A percentile compares a stretch with the other conserved stretches of the same genome.
Conservation (phyloP, 202 grass and related monocot genomes). For the Brachypodium distachyon region DNA sequence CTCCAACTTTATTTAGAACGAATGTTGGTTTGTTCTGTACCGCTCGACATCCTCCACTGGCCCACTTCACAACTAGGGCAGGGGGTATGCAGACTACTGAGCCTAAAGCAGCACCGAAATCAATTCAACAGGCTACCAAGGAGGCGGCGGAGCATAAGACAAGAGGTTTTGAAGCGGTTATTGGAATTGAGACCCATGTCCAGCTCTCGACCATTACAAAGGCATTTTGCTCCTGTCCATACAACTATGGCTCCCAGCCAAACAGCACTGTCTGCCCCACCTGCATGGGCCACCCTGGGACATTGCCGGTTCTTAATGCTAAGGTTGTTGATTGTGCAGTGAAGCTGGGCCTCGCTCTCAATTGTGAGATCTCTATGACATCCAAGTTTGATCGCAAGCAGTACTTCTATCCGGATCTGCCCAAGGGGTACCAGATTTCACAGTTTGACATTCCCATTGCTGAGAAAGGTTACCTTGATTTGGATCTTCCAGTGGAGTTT, state of each 20-base stretch:
- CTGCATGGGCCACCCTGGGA: conserved; percentile 86
- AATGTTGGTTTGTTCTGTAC: conserved; percentile 19
- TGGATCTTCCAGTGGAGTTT: conserved; percentile 88
- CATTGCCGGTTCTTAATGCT: conserved; percentile 64
- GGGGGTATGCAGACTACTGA: conserved; percentile 29
- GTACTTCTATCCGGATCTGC: conserved; percentile 96
- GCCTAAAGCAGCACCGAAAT: conserved; percentile 23
- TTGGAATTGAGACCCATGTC: conserved; percentile 97
- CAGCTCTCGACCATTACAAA: conserved; percentile 72
- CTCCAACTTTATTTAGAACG: not conserved
- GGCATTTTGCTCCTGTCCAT: conserved; percentile 80
- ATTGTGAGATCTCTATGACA: conserved; percentile 53
- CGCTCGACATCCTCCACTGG: not conserved
- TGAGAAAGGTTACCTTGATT: conserved; percentile 57
- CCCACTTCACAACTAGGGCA: conserved; percentile 16
- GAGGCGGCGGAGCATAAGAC: conserved; percentile 39
- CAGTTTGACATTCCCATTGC: conserved; percentile 98
- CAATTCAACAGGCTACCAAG: conserved; percentile 40
- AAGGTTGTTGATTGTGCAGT: conserved; percentile 78
- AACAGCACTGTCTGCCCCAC: conserved; percentile 78
- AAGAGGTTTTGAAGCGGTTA: conserved; percentile 70
- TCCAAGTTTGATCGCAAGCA: conserved; percentile 99
- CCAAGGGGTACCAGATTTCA: conserved; percentile 92
- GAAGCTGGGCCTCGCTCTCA: conserved; percentile 79
- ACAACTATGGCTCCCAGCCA: conserved; percentile 62